A percentile compares a stretch with the other conserved stretches of the same genome.
These are phyloP conservation scores for Symbiodinium pilosum DNA, from an alignment of 73 alveolate species.

Conservation along the genomic window DNA sequence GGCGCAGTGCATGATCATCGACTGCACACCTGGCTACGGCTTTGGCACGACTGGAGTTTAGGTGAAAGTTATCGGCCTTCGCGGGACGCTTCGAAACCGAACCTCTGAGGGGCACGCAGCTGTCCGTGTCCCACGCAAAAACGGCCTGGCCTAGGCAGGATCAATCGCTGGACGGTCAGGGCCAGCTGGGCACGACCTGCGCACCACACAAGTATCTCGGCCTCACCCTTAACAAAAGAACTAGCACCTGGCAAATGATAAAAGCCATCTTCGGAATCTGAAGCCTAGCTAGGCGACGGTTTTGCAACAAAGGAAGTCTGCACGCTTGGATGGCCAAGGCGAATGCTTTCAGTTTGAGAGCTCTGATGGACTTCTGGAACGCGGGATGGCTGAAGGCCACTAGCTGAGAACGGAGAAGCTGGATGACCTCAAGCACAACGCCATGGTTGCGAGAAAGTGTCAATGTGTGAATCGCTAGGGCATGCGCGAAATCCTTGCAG, in stretches of 20 bases:
- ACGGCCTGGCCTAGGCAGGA: conserved; percentile 65
- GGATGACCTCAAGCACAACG: conserved; percentile 13
- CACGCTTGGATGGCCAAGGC: no score
- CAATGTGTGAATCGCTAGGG: not conserved
- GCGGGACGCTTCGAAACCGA: conserved; percentile 73
- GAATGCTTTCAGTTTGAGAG: conserved; percentile 52
- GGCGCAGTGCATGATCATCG: conserved; percentile 62
- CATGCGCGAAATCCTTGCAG: not conserved
- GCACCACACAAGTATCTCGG: not conserved
- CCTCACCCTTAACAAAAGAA: not conserved
- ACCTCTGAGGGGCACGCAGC: no score
- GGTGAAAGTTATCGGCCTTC: not conserved
- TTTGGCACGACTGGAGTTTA: not conserved
- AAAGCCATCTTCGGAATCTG: conserved; percentile 40
- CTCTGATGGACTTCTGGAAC: conserved; percentile 87
- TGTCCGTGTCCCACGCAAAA: no score
- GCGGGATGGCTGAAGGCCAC: conserved; percentile 94
- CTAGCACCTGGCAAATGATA: conserved; percentile 45
- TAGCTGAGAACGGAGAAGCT: conserved; percentile 67
- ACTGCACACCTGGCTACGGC: conserved; percentile 39
- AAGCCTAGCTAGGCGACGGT: not conserved
- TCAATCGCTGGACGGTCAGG: conserved; percentile 64
- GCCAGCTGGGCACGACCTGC: conserved; percentile 85
- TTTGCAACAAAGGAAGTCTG: no score
- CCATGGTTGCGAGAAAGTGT: not conserved